These are phyloP conservation scores for Wickerhamiella spandovensis DNA, from an alignment of 805 yeast species.

Conservation along the genomic window DNA sequence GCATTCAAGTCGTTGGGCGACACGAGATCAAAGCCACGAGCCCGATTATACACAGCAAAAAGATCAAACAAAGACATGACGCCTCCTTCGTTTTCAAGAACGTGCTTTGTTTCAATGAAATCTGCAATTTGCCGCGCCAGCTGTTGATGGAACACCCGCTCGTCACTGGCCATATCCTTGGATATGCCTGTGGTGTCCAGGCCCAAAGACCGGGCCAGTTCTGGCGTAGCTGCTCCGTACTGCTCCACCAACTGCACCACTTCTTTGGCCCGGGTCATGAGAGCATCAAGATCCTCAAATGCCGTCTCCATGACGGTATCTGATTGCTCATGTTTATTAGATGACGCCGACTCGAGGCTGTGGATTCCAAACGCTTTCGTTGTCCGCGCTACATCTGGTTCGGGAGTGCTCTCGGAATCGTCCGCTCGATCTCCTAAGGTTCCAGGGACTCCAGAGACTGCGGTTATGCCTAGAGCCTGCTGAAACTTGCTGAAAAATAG, in stretches of 20 bases:
- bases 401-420: neutral
- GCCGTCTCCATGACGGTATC: neutral
- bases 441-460: too few relatives aligned
- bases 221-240: conserved; percentile 14
- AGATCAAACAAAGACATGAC: conserved; percentile 49
- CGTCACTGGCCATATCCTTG: conserved; percentile 28
- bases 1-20: conserved; percentile 54
- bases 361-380: conserved; percentile 2
- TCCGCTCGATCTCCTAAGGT: too few relatives aligned
- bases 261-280: conserved; percentile 47
- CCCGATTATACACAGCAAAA: conserved; percentile 49
- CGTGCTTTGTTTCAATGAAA: conserved; percentile 36
- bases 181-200: conserved; percentile 21
- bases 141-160: conserved; percentile 33
- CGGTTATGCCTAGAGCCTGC: conserved; percentile 33
- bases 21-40: conserved; percentile 52
- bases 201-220: conserved; percentile 17
- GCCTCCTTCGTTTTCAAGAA: conserved; percentile 42
- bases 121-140: conserved; percentile 70
- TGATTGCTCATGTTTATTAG: neutral
- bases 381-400: neutral
- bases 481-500: conserved; percentile 36
- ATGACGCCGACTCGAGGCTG: neutral
- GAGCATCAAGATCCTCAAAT: neutral
- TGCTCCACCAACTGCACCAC: conserved; percentile 41